phyloP scores from a whole-genome alignment of 2,329 filamentous ascomycete species.

The Fusarium sp. region DNA sequence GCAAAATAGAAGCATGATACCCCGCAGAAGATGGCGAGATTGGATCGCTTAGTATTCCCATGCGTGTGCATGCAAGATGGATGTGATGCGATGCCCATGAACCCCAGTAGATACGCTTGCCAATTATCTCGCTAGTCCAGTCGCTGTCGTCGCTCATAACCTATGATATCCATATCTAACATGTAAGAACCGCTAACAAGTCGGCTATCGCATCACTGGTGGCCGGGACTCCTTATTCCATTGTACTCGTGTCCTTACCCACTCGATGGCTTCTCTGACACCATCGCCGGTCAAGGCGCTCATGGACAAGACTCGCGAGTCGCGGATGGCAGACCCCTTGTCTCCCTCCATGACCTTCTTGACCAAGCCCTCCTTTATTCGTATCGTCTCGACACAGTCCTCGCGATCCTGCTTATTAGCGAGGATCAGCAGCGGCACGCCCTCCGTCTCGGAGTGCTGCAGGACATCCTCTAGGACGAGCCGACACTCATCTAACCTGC shows the following conservation, averaged over 20 bases:
- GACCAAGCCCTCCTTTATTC: constrained; percentile 96
- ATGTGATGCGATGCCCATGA: constrained; percentile 28
- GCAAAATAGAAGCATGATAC: constrained; percentile 45
- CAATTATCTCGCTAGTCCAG: constrained; percentile 4
- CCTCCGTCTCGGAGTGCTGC: constrained; percentile 86
- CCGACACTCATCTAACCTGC: constrained; percentile 86
- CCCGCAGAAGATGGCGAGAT: constrained; percentile 25
- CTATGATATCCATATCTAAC: constrained; percentile 12
- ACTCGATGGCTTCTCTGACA: constrained; percentile 95
- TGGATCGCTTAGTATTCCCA: constrained; percentile 25
- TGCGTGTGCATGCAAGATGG: not conserved
- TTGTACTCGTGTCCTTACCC: constrained; percentile 89
- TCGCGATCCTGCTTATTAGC: constrained; percentile 99
- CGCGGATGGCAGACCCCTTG: constrained; percentile 84
- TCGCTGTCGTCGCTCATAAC: constrained; percentile 30
- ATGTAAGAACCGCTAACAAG: not conserved
- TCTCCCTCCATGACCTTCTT: constrained; percentile 96
- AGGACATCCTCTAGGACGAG: constrained; percentile 91
- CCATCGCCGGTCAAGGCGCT: constrained; percentile 90
- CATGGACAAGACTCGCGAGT: constrained; percentile 90
- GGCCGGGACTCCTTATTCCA: constrained; percentile 97
- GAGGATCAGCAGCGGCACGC: constrained; percentile 89
- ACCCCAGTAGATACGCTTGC: constrained; percentile 26
- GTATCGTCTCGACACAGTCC: constrained; percentile 96
- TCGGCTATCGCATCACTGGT: constrained; percentile 84